Conservation (phyloP, 1,284 basidiomycete genomes). For the Ustilago cynodontis region DNA sequence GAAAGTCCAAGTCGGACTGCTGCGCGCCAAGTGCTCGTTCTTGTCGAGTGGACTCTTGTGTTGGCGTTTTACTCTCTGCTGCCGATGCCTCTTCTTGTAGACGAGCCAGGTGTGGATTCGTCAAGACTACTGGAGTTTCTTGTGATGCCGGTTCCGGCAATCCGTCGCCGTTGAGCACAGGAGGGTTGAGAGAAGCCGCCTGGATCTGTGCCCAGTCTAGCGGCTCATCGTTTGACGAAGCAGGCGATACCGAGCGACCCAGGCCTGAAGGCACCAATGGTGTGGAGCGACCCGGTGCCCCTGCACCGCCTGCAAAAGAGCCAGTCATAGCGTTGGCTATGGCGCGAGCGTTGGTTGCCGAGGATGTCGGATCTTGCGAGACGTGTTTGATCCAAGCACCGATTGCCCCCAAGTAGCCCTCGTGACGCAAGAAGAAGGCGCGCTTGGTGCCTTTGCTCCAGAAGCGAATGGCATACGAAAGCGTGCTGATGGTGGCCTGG, state of each 20-base stretch:
- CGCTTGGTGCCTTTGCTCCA: constrained; percentile 99
- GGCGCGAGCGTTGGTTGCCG: constrained; percentile 16
- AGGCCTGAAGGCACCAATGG: constrained; percentile 34
- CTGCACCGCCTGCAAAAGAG: constrained; percentile 8
- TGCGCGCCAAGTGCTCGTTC: constrained; percentile 27
- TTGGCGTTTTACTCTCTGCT: constrained; percentile 34
- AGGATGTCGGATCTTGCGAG: constrained; percentile 36
- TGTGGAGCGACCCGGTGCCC: constrained; percentile 26
- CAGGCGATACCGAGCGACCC: constrained; percentile 32
- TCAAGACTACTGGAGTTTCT: constrained; percentile 2
- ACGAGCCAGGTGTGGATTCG: constrained; percentile 24
- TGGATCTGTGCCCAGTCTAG: constrained; percentile 39
- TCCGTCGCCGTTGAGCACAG: constrained; percentile 36
- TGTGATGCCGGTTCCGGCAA: constrained; percentile 24
- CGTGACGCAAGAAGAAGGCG: constrained; percentile 95
- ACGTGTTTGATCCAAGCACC: constrained; percentile 69
- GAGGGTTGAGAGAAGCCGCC: constrained; percentile 21
- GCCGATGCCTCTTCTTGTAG: constrained; percentile 15
- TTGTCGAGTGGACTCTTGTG: constrained; percentile 34
- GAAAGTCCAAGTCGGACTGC: constrained; percentile 45
- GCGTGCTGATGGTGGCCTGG: constrained; percentile 94
- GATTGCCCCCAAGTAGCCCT: constrained; percentile 89
- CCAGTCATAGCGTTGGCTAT: constrained; percentile 35
- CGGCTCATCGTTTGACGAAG: constrained; percentile 29
- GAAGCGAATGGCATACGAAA: constrained; percentile 99